A percentile compares a stretch with the other conserved stretches of the same genome.
Conservation (phyloP, 2,329 filamentous ascomycete genomes). For the Onygenales sp. region DNA sequence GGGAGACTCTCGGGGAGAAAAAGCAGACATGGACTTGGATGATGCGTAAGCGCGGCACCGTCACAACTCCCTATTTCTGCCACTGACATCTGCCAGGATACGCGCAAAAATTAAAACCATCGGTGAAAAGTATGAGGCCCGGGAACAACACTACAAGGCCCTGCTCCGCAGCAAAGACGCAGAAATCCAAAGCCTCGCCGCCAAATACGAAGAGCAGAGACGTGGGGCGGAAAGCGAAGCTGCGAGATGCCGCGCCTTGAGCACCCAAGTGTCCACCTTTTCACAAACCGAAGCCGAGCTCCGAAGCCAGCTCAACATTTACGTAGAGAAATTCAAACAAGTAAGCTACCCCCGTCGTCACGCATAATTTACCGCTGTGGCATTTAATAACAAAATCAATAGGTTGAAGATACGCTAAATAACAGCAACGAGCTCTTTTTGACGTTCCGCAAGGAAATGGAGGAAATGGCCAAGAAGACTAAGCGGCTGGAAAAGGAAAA, state of each 20-base stretch:
- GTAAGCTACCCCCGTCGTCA: constrained; percentile 43
- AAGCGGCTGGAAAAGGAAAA: constrained; percentile 97
- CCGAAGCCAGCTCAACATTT: constrained; percentile 90
- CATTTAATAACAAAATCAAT: constrained; percentile 27
- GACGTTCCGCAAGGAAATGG: constrained; percentile 97
- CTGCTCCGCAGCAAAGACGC: constrained; percentile 89
- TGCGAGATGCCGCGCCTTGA: constrained; percentile 71
- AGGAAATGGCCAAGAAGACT: constrained; percentile 99
- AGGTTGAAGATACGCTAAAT: constrained; percentile 98
- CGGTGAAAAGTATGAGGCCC: constrained; percentile 91
- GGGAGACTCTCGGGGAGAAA: constrained; percentile 69
- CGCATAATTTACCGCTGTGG: not conserved
- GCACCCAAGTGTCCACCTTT: constrained; percentile 86
- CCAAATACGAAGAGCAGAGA: constrained; percentile 80
- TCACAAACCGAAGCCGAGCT: constrained; percentile 93
- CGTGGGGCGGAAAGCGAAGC: constrained; percentile 78
- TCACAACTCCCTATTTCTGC: constrained; percentile 4
- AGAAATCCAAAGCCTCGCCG: constrained; percentile 85
- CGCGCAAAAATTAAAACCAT: constrained; percentile 80
- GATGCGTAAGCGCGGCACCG: constrained; percentile 56
- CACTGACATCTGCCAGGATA: constrained; percentile 30
- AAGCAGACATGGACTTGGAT: constrained; percentile 78
- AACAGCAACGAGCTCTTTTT: constrained; percentile 97
- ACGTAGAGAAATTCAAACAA: constrained; percentile 99
- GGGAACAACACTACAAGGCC: constrained; percentile 88